Conservation (phyloP, 306 rosid genomes). For the Sicyos baderoa region DNA sequence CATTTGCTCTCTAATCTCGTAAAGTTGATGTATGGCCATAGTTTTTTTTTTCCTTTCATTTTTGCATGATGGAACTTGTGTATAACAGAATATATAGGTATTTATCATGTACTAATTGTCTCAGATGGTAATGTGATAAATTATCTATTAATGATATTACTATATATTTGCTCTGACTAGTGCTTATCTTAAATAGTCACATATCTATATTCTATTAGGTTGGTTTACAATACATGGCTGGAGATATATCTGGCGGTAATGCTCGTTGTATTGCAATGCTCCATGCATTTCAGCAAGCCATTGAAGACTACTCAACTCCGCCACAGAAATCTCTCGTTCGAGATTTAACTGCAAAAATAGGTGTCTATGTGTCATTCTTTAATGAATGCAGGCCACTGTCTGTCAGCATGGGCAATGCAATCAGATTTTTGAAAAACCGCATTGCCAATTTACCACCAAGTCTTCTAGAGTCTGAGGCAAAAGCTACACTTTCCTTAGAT, state of each 20-base stretch:
- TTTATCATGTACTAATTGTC: neutral
- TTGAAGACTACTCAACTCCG: constrained; percentile 67
- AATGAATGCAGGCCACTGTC: constrained; percentile 82
- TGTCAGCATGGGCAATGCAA: constrained; percentile 82
- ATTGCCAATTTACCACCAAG: constrained; percentile 47
- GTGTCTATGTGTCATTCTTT: constrained; percentile 62
- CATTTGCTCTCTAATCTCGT: neutral
- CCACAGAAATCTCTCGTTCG: constrained; percentile 45
- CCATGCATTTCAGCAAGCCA: constrained; percentile 64
- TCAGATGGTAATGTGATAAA: neutral
- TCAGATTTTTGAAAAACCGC: constrained; percentile 58
- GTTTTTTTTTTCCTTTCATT: neutral
- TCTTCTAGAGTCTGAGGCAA: constrained; percentile 64
- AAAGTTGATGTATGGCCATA: constrained; percentile 1
- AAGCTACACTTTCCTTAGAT: constrained; percentile 56
- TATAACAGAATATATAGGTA: neutral
- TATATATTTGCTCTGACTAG: neutral
- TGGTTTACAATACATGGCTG: constrained; percentile 60
- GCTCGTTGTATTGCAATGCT: constrained; percentile 86
- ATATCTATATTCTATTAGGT: constrained; percentile 39
- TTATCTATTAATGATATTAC: neutral
- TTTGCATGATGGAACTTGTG: neutral
- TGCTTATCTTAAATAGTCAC: neutral
- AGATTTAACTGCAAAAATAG: constrained; percentile 71
- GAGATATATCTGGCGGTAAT: constrained; percentile 66